Conservation (phyloP, 1,284 basidiomycete species). For the Somion occarium region DNA sequence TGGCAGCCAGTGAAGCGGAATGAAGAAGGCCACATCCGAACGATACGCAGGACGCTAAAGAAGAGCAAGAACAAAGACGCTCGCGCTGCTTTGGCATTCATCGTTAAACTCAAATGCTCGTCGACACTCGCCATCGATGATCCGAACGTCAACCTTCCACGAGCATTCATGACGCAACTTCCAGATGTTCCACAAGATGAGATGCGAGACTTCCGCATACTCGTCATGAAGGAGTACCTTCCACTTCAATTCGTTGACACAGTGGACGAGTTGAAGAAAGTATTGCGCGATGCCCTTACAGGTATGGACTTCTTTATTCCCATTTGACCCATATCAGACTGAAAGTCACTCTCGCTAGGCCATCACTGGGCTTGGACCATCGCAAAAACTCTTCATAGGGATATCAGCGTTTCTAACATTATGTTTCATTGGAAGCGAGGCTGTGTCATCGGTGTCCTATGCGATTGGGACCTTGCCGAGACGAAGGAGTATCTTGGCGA, state of each 20-base stretch:
- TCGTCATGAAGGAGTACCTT: conserved; percentile 2
- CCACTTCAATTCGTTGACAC: conserved; percentile 1
- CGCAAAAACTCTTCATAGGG: not conserved
- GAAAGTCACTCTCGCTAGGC: not conserved
- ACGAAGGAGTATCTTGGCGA: not conserved
- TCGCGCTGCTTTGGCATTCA: not conserved
- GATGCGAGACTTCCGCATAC: not conserved
- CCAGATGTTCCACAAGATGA: not conserved
- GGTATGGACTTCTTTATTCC: not conserved
- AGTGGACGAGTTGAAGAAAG: conserved; percentile 3
- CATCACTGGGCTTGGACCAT: not conserved
- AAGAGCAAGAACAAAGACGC: not conserved
- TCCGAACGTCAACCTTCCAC: not conserved
- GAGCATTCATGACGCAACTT: not conserved
- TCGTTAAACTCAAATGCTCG: conserved; percentile 1
- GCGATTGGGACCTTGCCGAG: too few species aligned
- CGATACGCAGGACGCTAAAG: not conserved
- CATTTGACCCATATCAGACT: not conserved
- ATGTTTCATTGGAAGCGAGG: not conserved
- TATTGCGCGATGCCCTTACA: not conserved
- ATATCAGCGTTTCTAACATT: not conserved
- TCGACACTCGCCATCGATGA: not conserved
- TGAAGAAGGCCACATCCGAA: conserved; percentile 1
- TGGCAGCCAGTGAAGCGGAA: not conserved
- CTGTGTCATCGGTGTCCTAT: not conserved